phyloP scores from a whole-genome alignment of 2,329 filamentous ascomycete genomes.

The Ciborinia camelliae region DNA sequence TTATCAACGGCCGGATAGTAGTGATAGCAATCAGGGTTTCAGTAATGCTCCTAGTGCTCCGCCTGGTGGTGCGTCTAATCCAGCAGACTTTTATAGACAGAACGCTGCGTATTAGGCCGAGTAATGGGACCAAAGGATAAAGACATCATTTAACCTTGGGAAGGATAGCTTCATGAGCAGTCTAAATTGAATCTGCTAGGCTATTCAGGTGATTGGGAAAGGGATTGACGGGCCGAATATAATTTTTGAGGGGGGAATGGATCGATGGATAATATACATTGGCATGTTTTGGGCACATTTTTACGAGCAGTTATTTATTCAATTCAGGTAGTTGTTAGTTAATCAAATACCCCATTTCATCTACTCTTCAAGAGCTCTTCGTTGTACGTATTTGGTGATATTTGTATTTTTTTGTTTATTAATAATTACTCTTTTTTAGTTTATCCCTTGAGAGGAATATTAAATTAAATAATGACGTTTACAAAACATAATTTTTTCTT shows the following conservation, averaged over 20 bases:
- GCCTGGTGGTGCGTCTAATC: constrained; percentile 25
- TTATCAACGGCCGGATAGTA: constrained; percentile 42
- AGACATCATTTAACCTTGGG: too few relatives aligned
- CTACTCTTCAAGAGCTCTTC: too few relatives aligned
- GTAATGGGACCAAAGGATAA: not conserved
- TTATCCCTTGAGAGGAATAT: too few relatives aligned
- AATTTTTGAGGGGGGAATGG: not conserved
- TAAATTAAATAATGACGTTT: too few relatives aligned
- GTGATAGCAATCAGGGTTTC: constrained; percentile 27
- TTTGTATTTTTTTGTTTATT: too few relatives aligned
- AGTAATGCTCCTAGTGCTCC: constrained; percentile 48
- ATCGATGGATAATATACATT: not conserved
- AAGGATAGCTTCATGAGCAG: not conserved
- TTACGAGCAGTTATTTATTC: not conserved
- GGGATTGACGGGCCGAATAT: too few relatives aligned
- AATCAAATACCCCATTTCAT: not conserved
- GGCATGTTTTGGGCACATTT: too few relatives aligned
- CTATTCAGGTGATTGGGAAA: too few relatives aligned
- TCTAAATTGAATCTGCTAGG: too few relatives aligned
- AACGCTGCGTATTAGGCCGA: constrained; percentile 36
- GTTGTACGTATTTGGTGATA: too few relatives aligned
- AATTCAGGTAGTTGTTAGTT: not conserved
- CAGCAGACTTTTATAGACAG: constrained; percentile 55
- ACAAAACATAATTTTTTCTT: too few relatives aligned
- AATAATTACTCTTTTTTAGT: too few relatives aligned